Base-by-base conservation (phyloP, 371 early-diverging fungal species). In the Syncephalastrum contaminatum region DNA sequence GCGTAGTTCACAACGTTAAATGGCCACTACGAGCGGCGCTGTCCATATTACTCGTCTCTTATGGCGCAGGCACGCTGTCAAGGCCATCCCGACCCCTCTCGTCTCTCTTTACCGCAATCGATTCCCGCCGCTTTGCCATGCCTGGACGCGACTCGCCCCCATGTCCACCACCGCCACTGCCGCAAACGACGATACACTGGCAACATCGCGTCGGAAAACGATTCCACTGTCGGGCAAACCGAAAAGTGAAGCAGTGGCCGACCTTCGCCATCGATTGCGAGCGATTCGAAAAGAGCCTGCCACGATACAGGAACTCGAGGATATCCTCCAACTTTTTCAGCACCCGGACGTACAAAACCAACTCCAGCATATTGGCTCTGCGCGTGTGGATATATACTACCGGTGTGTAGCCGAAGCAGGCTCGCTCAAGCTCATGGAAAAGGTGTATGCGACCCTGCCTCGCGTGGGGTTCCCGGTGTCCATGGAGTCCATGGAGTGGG, bases 401-500 rank as follows among this genome's bases (percentile, higher is more conserved):
- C 52, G 52, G 15, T 43, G 51, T 4, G 52, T 58, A 4, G 51
- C 52, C 16, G 21, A 36, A 18, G 44, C 43, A 13, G 58, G 58
- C 4, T 51, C 27, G 4, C 19, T 51, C n/a, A 52, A 46, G 22
- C 51, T 51, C 52, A 58, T 58, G 52, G 52, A 58, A 4, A 51
- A 39, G 21, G 43, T 58, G 24, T 21, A 42, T 16, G 30, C 51
- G 21, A 30, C 20, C 2, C 41, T 42, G 16, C 18, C 41, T 24
- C 46, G 21, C 18, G 40, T 22, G 42, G 53, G 21, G 15, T 58
- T 19, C 21, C 48, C 20, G 20, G 13, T 19, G 7, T 30, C 36
- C 0, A 22, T 39, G 22, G 58, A 58, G 21, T 51, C 36, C 2
- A 48, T 64, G 39, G 64, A 58, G 25, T 48, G 52, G 44, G 52